Evolutionary conservation across 2,329 filamentous ascomycete genomes (phyloP).

Genomic region (Aureobasidium sp.): DNA sequence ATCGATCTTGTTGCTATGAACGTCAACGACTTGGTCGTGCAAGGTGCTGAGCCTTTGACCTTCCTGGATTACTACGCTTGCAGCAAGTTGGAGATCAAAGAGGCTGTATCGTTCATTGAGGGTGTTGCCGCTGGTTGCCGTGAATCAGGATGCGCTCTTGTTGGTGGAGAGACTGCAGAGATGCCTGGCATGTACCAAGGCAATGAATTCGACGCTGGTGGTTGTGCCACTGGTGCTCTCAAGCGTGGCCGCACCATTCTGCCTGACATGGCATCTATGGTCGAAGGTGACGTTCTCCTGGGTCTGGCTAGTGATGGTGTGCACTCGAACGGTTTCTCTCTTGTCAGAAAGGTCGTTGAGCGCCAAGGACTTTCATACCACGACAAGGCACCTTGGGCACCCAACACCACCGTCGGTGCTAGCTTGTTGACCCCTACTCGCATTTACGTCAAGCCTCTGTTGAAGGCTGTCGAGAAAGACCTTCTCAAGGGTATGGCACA

Average conservation of each 20-base stretch:
- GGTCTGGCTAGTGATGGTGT: conserved; percentile 79
- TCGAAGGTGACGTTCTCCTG: conserved; percentile 73
- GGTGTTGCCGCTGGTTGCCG: conserved; percentile 85
- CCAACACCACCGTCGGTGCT: conserved; percentile 57
- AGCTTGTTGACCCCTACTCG: conserved; percentile 81
- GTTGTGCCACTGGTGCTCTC: conserved; percentile 82
- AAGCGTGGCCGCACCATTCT: conserved; percentile 58
- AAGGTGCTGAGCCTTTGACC: conserved; percentile 89
- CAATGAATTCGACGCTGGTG: conserved; percentile 88
- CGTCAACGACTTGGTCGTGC: conserved; percentile 93
- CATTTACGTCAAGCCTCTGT: conserved; percentile 73
- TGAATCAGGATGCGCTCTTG: conserved; percentile 76
- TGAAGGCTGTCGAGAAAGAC: conserved; percentile 54
- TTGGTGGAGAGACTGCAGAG: conserved; percentile 96
- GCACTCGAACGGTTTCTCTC: conserved; percentile 95
- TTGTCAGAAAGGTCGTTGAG: conserved; percentile 85
- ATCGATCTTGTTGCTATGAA: conserved; percentile 99
- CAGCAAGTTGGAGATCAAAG: conserved; percentile 72
- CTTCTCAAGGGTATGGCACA: conserved; percentile 89
- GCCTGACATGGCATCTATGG: conserved; percentile 70
- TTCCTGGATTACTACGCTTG: conserved; percentile 98
- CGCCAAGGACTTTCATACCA: conserved; percentile 65
- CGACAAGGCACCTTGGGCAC: conserved; percentile 70
- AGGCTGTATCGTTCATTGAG: conserved; percentile 78
- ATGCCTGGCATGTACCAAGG: conserved; percentile 92